These are phyloP conservation scores for Boletellus sp. DNA, from an alignment of 1,284 basidiomycete species.

Conservation along the genomic window DNA sequence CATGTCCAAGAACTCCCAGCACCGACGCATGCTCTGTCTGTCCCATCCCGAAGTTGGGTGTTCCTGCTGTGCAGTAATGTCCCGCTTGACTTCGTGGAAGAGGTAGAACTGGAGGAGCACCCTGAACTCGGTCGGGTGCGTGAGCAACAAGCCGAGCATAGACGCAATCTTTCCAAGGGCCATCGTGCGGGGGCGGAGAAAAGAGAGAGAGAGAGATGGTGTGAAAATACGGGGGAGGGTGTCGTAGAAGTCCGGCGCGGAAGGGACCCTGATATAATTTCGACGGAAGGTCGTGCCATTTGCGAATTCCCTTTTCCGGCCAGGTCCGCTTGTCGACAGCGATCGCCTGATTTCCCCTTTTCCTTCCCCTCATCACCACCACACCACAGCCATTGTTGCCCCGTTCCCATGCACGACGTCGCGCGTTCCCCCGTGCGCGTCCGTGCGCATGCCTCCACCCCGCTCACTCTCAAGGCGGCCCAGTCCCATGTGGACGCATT, in stretches of 20 bases:
- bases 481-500: conserved; percentile 43
- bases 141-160: conserved; percentile 62
- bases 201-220: background rate
- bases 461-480: conserved; percentile 38
- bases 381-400: too few relatives aligned
- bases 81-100: conserved; percentile 75
- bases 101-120: conserved; percentile 76
- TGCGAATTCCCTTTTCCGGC: background rate
- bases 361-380: background rate
- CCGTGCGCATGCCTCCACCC: conserved; percentile 32
- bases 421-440: conserved; percentile 48
- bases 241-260: background rate
- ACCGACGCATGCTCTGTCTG: conserved; percentile 79
- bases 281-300: conserved; percentile 14
- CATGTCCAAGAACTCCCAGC: conserved; percentile 88
- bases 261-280: background rate
- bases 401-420: conserved; percentile 41
- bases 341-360: conserved; percentile 13
- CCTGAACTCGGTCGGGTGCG: conserved; percentile 75
- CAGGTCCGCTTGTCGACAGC: too few relatives aligned
- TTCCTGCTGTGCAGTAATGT: conserved; percentile 72
- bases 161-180: conserved; percentile 27
- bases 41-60: conserved; percentile 80
- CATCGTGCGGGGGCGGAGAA: conserved; percentile 8
- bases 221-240: background rate